Conservation (phyloP, 345 rosid genomes). For the Populus alba region DNA sequence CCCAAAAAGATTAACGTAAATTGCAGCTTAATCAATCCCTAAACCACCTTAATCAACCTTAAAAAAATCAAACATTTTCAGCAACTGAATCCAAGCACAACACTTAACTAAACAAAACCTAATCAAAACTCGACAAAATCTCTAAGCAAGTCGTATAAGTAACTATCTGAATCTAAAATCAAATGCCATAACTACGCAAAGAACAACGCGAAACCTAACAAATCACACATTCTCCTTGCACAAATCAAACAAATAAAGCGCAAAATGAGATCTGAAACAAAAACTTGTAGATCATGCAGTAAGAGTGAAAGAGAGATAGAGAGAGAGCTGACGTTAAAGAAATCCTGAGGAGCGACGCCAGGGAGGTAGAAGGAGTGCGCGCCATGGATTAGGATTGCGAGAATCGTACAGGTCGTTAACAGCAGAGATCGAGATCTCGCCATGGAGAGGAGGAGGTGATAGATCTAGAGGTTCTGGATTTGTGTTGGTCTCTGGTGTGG, state of each 20-base stretch:
- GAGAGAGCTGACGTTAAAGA: slow-evolving; percentile 54
- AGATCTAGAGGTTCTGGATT: slow-evolving; percentile 23
- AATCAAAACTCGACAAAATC: too few species aligned
- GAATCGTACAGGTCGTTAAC: slow-evolving; percentile 17
- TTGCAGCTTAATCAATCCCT: not conserved
- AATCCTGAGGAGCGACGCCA: slow-evolving; percentile 96
- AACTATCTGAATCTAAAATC: not conserved
- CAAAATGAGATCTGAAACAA: slow-evolving; percentile 11
- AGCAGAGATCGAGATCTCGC: slow-evolving; percentile 29
- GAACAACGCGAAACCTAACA: not conserved
- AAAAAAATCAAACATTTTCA: not conserved
- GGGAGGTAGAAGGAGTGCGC: slow-evolving; percentile 87
- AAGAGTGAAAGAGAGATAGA: not conserved
- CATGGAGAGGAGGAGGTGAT: slow-evolving; percentile 24
- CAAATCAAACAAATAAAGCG: not conserved
- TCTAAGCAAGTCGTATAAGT: too few species aligned
- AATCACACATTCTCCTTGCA: not conserved
- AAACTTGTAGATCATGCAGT: slow-evolving; percentile 21
- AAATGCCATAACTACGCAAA: not conserved
- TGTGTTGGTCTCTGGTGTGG: not conserved
- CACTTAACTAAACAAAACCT: not conserved
- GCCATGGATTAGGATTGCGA: slow-evolving; percentile 46
- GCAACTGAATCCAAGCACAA: not conserved
- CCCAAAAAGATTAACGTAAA: not conserved
- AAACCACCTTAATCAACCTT: not conserved